phyloP scores from a whole-genome alignment of 495 filamentous ascomycete genomes.

The Chlorociboria aeruginascens region DNA sequence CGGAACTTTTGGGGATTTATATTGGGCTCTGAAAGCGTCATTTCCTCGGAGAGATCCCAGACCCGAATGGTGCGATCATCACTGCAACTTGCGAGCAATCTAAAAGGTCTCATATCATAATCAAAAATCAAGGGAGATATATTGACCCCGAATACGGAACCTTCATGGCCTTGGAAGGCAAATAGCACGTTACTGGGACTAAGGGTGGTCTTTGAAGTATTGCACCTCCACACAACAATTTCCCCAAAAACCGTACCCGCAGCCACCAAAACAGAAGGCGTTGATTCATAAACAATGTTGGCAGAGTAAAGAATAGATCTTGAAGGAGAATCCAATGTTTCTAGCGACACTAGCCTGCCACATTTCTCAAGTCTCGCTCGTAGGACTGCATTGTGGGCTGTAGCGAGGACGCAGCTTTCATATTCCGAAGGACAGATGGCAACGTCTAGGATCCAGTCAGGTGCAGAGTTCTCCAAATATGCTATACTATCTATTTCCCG shows the following conservation, averaged over 20 bases:
- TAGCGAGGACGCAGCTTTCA: constrained; percentile 41
- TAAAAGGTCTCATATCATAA: constrained; percentile 24
- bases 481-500: constrained; percentile 1
- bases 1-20: constrained; percentile 9
- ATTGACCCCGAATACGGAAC: constrained; percentile 79
- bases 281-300: constrained; percentile 47
- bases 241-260: constrained; percentile 91
- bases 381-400: constrained; percentile 71
- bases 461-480: constrained; percentile 24
- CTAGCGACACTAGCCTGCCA: constrained; percentile 15
- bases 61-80: constrained; percentile 86
- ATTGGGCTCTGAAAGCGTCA: not conserved
- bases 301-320: constrained; percentile 84
- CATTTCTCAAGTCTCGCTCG: constrained; percentile 19
- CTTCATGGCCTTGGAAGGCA: constrained; percentile 80
- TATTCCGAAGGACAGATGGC: constrained; percentile 32
- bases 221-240: constrained; percentile 77
- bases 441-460: constrained; percentile 83
- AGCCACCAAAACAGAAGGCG: constrained; percentile 54
- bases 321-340: constrained; percentile 51
- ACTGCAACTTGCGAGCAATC: constrained; percentile 80
- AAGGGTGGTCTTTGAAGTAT: constrained; percentile 14
- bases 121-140: constrained; percentile 51
- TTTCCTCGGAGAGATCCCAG: constrained; percentile 54
- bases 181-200: constrained; percentile 40